Base-by-base conservation (phyloP, 345 rosid species). In the Citrus maxima region DNA sequence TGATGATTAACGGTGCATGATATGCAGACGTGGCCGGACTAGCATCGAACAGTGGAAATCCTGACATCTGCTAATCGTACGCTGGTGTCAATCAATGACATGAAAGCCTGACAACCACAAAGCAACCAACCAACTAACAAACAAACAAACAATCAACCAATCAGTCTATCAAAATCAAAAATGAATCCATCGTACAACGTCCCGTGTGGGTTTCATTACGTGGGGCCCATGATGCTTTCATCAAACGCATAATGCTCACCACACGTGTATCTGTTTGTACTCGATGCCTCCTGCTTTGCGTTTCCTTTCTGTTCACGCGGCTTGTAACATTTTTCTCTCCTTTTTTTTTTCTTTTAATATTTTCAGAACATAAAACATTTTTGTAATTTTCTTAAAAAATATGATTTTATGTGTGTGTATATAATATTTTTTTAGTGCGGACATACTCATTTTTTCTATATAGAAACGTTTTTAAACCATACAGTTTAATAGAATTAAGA, bases 21-120 rank as follows among this genome's bases (percentile, higher is more conserved):
- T 78, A 69, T 42, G 32, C 16, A 59, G 80, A 80, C 87, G 88
- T 83, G 87, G 87, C 70, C 51, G 35, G 10, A 30, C 74, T 73
- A 16, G 13, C 73, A 72, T 75, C 84, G 66, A 58, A 16, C 51
- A 77, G 28, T 79, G 14, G 62, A 46, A 49, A 75, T 30, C 62
- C 24, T 7, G 2, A 5, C 51, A 3, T 28, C 1, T 16, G 38
- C 54, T 14, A 18, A 25, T 27, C 68, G 67, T 10, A 74, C 27
- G 21, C 3, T 66, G 70, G 40, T 35, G 71, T 24, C 30, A 70
- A 69, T 70, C 37, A 27, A 25, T 5, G n/a, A 49, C n/a, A 14
- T 59, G 32, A 25, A 28, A n/a, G 63, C 14, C 28, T 30, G 61
- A 32, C 64, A 40, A 10, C 55, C 7, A 55, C 60, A 4, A 49